Evolutionary conservation across 495 filamentous ascomycete species (phyloP), one percentile per base, ranked within the genome.

Genomic region (Lasiosphaeria miniovina): DNA sequence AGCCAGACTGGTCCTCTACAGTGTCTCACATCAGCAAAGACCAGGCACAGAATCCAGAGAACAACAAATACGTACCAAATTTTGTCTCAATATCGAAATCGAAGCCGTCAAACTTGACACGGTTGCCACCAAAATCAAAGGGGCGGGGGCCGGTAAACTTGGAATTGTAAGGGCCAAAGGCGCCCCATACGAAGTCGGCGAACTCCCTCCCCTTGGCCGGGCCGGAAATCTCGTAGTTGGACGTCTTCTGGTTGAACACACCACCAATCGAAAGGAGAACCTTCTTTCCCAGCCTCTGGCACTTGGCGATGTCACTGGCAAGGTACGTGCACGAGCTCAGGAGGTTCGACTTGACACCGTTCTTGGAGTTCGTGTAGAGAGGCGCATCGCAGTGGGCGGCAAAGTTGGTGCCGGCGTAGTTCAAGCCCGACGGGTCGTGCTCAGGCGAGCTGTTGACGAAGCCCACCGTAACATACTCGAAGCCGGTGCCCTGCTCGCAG

Each of bases 251-350:
- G 50, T 60, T 55, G 51, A 40, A 38, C 4, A 54, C 67, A 40
- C 86, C 87, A 38, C 86, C 85, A 35, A 90, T 78, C 35, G 84
- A 87, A 15, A 90, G 71, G 45, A 90, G 70, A 49, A 91, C 82
- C 36, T 82, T 86, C 68, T 87, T 89, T 45, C 83, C 83, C 55
- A 80, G 73, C 7, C 69, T 56, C 69, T 90, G 87, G 71, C 88
- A 91, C 33, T 71, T 75, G 43, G 73, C 66, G 63, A 91, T 87
- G 52, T 90, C 85, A 31, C 66, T 58, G 10, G 77, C 69, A 45
- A 81, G 70, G 15, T 51, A 46, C n/a, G 66, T 71, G 63, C 79
- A 82, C 17, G 69, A 36, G 58, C 57, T 71, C 9, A 78, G 69
- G n/a, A 81, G 70, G 6, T 68, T 66, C 17, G 75, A 73, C 12